Base-by-base conservation (phyloP, 2,329 filamentous ascomycete genomes). In the Penicillium hordei region DNA sequence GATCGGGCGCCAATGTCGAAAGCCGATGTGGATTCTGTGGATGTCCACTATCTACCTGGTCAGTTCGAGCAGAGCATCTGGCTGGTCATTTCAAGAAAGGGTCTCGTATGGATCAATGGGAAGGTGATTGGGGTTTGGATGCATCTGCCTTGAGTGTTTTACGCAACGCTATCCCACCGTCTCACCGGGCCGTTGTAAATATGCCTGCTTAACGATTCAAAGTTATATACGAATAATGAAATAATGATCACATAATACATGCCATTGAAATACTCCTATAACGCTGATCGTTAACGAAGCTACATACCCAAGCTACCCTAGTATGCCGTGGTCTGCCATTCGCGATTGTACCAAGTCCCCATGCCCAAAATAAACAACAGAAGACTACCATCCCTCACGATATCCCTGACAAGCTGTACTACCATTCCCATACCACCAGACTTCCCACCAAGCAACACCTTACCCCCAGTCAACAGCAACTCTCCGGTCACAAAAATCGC, bases 21-120 rank as follows among this genome's bases (percentile, higher is more conserved):
- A 77, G 78, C 29, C 75, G 81, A 9, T 85, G 82, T 64, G 82
- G 82, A 2, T 84, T 85, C 68, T 85, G 82, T 61, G 72, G 70
- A 2, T 69, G 72, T 60, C 70, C 70, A 2, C 79, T 84, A 61
- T 70, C 72, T 4, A 78, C 75, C 19, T 85, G 83, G 83, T 72
- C 78, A 58, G 79, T 79, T 52, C 75, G 83, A 3, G 70, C 76
- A 6, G 81, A 84, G 55, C 83, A 85, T 64, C 59, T 85, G 8
- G 79, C 81, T 0, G 79, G 78, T 21, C 82, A 85, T 65, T 85
- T 84, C 70, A 80, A 80, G 51, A 76, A 78, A 38, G 82, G 83
- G 0, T 75, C 73, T 6, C 74, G 75, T 31, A 85, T 85, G 82
- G 73, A 73, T 29, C 74, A 81, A 38, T 85, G 83, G 83, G 79